Percentiles rank a stretch among this genome's conserved stretches.
phyloP scores from a whole-genome alignment of 129 eudicot genomes.

The Pseudognaphalium luteoalbum region DNA sequence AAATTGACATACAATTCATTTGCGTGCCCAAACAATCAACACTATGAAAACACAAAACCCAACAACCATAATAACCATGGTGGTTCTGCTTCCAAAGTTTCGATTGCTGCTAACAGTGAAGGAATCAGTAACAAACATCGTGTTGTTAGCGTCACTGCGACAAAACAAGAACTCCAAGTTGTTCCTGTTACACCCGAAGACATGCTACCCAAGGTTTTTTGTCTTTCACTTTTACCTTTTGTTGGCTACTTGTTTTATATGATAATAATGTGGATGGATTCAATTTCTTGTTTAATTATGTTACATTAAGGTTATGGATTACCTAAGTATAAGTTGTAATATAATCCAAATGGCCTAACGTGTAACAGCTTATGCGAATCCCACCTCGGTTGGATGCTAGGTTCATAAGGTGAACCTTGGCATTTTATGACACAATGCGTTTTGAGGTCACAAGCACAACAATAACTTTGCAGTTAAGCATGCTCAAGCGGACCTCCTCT shows the following conservation, averaged over 20 bases:
- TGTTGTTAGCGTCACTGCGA: conserved; percentile 38
- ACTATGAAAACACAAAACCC: conserved; percentile 49
- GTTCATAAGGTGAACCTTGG: too few relatives aligned
- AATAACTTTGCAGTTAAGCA: too few relatives aligned
- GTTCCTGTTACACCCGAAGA: conserved; percentile 84
- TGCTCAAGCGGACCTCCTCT: too few relatives aligned
- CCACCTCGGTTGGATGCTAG: not conserved
- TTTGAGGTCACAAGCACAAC: too few relatives aligned
- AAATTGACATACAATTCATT: conserved; percentile 44
- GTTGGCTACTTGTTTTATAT: not conserved
- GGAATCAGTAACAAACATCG: conserved; percentile 17
- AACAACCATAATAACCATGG: not conserved
- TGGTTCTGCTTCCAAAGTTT: conserved; percentile 39
- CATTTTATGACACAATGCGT: too few relatives aligned
- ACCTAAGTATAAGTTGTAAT: not conserved
- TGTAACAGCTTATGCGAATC: not conserved
- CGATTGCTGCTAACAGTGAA: conserved; percentile 25
- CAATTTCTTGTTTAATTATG: not conserved
- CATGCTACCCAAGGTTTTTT: conserved; percentile 51
- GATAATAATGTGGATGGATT: not conserved
- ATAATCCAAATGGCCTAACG: not conserved
- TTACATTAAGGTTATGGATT: not conserved
- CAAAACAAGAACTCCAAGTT: conserved; percentile 52
- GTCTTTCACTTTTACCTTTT: not conserved
- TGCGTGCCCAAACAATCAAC: conserved; percentile 34